Evolutionary conservation across 2,329 filamentous ascomycete genomes (phyloP).

Genomic region (Chrysoporthe deuterocubensis): DNA sequence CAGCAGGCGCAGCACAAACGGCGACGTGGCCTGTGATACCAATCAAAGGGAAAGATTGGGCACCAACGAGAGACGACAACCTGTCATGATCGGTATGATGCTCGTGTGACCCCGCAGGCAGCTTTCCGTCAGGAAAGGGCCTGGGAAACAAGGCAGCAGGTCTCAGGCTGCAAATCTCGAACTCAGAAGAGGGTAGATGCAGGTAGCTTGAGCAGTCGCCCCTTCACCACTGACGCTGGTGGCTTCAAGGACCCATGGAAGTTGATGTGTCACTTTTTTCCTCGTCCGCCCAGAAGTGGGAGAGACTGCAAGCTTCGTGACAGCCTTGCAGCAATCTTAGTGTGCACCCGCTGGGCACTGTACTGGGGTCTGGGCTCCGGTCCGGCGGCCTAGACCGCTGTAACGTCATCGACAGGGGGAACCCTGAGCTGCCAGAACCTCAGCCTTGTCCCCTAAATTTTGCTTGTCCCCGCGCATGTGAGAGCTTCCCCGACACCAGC

Average conservation of each 20-base stretch:
- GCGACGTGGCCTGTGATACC: background rate
- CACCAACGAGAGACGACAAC: background rate
- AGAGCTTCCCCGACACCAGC: background rate
- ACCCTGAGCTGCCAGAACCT: slow-evolving; percentile 5
- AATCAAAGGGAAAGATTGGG: background rate
- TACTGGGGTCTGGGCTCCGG: background rate
- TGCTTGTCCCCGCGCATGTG: background rate
- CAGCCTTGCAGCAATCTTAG: background rate
- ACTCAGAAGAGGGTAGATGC: background rate
- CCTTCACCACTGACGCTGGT: background rate
- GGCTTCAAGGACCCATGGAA: background rate
- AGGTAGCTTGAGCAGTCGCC: background rate
- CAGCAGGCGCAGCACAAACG: background rate
- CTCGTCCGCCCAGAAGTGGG: no score
- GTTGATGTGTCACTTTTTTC: background rate
- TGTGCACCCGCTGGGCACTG: background rate
- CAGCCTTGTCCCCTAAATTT: slow-evolving; percentile 18
- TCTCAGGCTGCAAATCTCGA: no score
- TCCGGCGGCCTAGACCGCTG: slow-evolving; percentile 5
- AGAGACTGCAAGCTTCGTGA: background rate
- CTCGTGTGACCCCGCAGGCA: background rate
- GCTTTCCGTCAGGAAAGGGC: background rate
- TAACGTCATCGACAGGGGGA: slow-evolving; percentile 17
- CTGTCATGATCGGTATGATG: slow-evolving; percentile 4
- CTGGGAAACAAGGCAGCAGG: background rate